These are phyloP conservation scores for Hypocrella siamensis DNA, from an alignment of 2,329 filamentous ascomycete genomes.

Conservation along the genomic window DNA sequence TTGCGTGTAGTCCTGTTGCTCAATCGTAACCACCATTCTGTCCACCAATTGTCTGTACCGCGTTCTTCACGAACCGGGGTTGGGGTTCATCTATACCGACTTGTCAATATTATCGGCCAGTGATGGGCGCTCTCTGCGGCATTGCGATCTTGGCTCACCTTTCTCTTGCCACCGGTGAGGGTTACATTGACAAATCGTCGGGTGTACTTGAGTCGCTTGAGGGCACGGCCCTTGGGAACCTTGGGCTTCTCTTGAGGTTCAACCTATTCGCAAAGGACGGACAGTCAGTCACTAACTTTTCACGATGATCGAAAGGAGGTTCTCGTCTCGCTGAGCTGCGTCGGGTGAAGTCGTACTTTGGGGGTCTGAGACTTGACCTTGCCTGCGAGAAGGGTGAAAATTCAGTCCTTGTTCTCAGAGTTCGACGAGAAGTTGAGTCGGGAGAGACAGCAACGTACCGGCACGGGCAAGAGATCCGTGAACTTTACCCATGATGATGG, in stretches of 20 bases:
- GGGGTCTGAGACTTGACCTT: constrained; percentile 97
- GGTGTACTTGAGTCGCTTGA: constrained; percentile 94
- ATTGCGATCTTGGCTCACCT: constrained; percentile 48
- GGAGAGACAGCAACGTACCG: constrained; percentile 21
- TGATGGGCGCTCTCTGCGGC: too few species aligned
- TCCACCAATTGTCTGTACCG: too few species aligned
- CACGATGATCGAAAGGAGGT: background rate
- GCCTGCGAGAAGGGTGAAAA: constrained; percentile 51
- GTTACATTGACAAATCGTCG: constrained; percentile 98
- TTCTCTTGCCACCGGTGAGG: constrained; percentile 94
- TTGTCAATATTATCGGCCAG: too few species aligned
- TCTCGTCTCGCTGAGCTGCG: constrained; percentile 1
- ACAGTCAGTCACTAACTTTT: constrained; percentile 15
- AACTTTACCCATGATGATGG: constrained; percentile 70
- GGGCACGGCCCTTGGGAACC: constrained; percentile 89
- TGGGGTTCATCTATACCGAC: constrained; percentile 83
- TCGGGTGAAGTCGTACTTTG: constrained; percentile 46
- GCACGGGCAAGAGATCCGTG: constrained; percentile 90
- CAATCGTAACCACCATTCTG: too few species aligned
- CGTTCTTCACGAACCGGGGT: constrained; percentile 61
- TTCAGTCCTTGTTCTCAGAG: constrained; percentile 10
- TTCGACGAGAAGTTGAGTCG: constrained; percentile 4
- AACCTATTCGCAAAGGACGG: constrained; percentile 35
- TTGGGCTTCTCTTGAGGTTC: constrained; percentile 92
- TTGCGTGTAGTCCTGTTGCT: too few species aligned